Percentiles rank a stretch among this genome's conserved stretches.
Conservation (phyloP, 139 green algal genomes). For the Tetraselmis chui region DNA sequence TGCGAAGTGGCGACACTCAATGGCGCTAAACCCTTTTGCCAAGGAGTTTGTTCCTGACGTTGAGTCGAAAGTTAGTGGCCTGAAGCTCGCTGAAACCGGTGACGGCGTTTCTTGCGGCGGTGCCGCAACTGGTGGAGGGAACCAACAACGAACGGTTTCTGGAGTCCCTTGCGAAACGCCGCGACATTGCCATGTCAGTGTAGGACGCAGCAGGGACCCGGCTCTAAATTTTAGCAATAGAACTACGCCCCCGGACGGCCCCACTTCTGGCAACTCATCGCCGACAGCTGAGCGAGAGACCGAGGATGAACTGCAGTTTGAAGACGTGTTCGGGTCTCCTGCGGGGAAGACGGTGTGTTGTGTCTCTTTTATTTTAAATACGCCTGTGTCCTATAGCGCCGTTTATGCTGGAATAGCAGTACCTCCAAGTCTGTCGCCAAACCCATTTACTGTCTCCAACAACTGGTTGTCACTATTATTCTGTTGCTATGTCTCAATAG, state of each 20-base stretch:
- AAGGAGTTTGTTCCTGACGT: background rate
- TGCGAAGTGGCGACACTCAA: too few relatives aligned
- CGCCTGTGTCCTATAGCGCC: too few relatives aligned
- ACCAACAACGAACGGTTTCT: too few relatives aligned
- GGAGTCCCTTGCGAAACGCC: background rate
- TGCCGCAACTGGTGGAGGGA: too few relatives aligned
- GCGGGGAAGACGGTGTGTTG: background rate
- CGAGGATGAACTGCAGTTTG: background rate
- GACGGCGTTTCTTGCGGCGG: background rate
- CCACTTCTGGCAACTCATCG: background rate
- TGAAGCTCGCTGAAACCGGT: background rate
- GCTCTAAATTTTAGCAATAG: background rate
- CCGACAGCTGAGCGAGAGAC: background rate
- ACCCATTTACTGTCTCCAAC: too few relatives aligned
- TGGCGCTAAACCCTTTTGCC: background rate
- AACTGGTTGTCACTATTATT: background rate
- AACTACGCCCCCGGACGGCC: too few relatives aligned
- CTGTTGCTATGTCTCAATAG: background rate
- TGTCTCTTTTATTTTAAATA: background rate
- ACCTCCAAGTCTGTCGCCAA: background rate
- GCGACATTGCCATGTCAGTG: background rate
- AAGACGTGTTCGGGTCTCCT: conserved; percentile 1
- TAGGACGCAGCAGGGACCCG: background rate
- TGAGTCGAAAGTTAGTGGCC: background rate
- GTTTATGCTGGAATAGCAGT: background rate